Conservation (phyloP, 106 monocot species). For the Triglochin maritima region DNA sequence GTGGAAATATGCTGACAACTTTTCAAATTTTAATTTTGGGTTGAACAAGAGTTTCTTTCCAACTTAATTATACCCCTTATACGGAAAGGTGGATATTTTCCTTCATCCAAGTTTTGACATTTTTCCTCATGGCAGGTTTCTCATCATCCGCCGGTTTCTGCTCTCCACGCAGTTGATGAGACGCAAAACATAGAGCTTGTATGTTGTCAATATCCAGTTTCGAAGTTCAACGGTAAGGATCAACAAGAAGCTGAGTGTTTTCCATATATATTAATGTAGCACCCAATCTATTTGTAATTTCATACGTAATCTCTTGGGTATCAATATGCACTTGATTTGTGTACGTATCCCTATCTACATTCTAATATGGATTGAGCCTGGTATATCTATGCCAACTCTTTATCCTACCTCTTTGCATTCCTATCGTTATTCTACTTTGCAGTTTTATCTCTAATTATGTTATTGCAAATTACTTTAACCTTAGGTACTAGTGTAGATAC, state of each 20-base stretch:
- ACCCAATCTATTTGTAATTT: no score
- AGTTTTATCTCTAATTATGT: background rate
- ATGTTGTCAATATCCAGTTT: conserved; percentile 68
- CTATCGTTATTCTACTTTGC: background rate
- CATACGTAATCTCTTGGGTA: no score
- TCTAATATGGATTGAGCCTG: background rate
- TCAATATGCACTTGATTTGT: no score
- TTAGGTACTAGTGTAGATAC: conserved; percentile 61
- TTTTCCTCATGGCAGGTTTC: conserved; percentile 35
- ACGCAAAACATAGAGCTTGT: conserved; percentile 46
- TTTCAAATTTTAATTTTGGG: no score
- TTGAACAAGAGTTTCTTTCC: no score
- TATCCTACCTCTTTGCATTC: background rate
- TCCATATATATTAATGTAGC: background rate
- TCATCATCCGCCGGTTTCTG: conserved; percentile 84
- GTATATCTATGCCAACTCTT: background rate
- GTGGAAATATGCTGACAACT: no score
- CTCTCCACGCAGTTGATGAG: conserved; percentile 71
- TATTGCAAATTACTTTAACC: background rate
- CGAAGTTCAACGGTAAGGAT: conserved; percentile 65
- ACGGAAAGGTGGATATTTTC: no score
- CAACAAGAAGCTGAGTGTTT: background rate
- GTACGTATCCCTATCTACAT: no score
- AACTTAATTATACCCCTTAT: no score
- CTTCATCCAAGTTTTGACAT: conserved; percentile 3